Percentiles rank a stretch among this genome's conserved stretches.
Conservation (phyloP, 805 yeast genomes). For the Wickerhamomyces bisporus region DNA sequence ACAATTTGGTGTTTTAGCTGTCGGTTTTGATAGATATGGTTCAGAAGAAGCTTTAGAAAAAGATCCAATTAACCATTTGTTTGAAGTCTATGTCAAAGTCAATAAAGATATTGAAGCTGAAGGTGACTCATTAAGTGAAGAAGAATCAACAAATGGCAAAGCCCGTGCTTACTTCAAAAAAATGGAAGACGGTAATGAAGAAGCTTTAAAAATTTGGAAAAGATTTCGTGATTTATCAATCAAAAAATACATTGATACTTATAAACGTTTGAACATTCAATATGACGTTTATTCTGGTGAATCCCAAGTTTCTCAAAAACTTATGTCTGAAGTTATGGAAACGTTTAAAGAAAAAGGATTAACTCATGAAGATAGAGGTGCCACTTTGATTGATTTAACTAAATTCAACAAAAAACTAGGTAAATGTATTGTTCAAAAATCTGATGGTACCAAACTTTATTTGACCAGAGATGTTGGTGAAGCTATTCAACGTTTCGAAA, state of each 20-base stretch:
- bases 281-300: conserved; percentile 94
- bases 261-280: conserved; percentile 84
- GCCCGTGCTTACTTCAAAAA: conserved; percentile 84
- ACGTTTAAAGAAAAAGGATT: conserved; percentile 62
- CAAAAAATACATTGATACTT: conserved; percentile 77
- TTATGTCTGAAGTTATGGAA: conserved; percentile 62
- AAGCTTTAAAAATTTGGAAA: conserved; percentile 73
- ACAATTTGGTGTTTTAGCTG: conserved; percentile 94
- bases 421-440: conserved; percentile 85
- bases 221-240: conserved; percentile 90
- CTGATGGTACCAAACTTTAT: conserved; percentile 93
- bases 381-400: conserved; percentile 79
- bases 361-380: conserved; percentile 86
- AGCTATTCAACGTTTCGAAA: conserved; percentile 84
- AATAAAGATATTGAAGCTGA: conserved; percentile 66
- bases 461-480: conserved; percentile 96
- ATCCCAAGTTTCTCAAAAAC: conserved; percentile 78
- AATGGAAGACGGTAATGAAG: conserved; percentile 92
- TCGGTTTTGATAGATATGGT: conserved; percentile 87
- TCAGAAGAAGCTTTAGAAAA: conserved; percentile 58
- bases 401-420: conserved; percentile 87
- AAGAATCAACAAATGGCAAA: conserved; percentile 59
- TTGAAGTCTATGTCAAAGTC: conserved; percentile 85
- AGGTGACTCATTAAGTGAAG: conserved; percentile 43
- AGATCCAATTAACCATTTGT: conserved; percentile 92